These are phyloP conservation scores for Xylariaceae sp. DNA, from an alignment of 2,329 filamentous ascomycete genomes.

Conservation along the genomic window DNA sequence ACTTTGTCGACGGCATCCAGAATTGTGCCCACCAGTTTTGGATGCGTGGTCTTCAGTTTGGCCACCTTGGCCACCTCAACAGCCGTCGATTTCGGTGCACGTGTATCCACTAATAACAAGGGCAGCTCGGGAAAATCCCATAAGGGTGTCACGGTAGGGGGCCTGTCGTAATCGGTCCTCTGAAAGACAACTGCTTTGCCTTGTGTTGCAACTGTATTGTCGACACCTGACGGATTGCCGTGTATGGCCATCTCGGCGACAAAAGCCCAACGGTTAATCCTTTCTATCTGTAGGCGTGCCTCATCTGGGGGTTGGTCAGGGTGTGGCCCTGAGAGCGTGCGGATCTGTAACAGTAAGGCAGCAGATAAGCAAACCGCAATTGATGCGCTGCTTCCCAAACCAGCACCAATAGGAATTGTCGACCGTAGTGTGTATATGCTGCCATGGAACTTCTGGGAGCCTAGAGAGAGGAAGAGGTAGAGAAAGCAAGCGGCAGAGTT, in stretches of 20 bases:
- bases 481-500: slow-evolving; percentile 80
- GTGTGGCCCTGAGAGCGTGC: slow-evolving; percentile 83
- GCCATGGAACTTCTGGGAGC: slow-evolving; percentile 69
- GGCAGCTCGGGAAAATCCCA: slow-evolving; percentile 90
- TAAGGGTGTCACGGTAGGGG: slow-evolving; percentile 69
- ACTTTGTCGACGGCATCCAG: slow-evolving; percentile 80
- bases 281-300: slow-evolving; percentile 82
- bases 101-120: slow-evolving; percentile 83
- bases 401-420: slow-evolving; percentile 87
- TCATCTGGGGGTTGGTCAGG: slow-evolving; percentile 85
- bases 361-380: slow-evolving; percentile 84
- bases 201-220: slow-evolving; percentile 91
- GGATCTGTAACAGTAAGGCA: slow-evolving; percentile 80
- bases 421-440: slow-evolving; percentile 88
- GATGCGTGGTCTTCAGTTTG: slow-evolving; percentile 64
- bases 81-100: slow-evolving; percentile 78
- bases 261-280: slow-evolving; percentile 97
- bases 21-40: slow-evolving; percentile 71
- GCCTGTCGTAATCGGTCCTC: slow-evolving; percentile 68
- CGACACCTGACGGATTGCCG: slow-evolving; percentile 91
- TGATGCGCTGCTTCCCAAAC: slow-evolving; percentile 88
- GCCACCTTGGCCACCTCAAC: slow-evolving; percentile 83
- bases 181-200: slow-evolving; percentile 94
- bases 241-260: slow-evolving; percentile 97
- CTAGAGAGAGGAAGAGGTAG: slow-evolving; percentile 86